Base-by-base conservation (phyloP, 306 rosid genomes). In the Chamaecrista fasciculata region DNA sequence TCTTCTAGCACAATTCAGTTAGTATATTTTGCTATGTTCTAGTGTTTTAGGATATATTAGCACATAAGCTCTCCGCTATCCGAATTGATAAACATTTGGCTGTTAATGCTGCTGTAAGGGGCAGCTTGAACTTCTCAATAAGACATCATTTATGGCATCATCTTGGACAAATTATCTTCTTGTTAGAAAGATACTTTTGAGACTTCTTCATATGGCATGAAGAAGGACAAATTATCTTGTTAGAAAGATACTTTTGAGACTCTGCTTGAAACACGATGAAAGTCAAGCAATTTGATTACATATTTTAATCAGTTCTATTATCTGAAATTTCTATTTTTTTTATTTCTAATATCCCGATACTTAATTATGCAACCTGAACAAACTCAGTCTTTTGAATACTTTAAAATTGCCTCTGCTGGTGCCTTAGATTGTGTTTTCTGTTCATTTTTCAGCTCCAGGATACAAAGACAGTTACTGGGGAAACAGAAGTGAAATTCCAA, bases 401-500 rank as follows among this genome's bases (percentile, higher is more conserved):
- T 31, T 33, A 33, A 33, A 44, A 39, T 43, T 43, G 26, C 56
- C 39, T 67, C 66, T 4, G 20, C 20, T 58, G 55, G 11, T 33
- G 56, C 65, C 20, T 71, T 67, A 48, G 31, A 72, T 62, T 8
- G 37, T 65, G 60, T 50, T 43, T 20, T 61, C 28, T 12, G 18
- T 60, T 78, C 23, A 80, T 63, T 72, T 72, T 72, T 63, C 90
- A 90, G 94, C 89, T 90, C 62, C 89, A 85, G 77, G 96, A 87
- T 63, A 76, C 94, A 78, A 87, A 81, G 81, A 83, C 91, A 57
- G 76, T 77, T 55, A 70, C 89, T 67, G 89, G 91, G 76, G 86
- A 85, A 81, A 79, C 89, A 20, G 83, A 90, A 81, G 81, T 90
- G 79, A 90, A 87, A 70, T 90, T 90, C 86, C 96, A 87, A 72